Conservation (phyloP, 2,329 filamentous ascomycete genomes). For the Fusarium nurragi region DNA sequence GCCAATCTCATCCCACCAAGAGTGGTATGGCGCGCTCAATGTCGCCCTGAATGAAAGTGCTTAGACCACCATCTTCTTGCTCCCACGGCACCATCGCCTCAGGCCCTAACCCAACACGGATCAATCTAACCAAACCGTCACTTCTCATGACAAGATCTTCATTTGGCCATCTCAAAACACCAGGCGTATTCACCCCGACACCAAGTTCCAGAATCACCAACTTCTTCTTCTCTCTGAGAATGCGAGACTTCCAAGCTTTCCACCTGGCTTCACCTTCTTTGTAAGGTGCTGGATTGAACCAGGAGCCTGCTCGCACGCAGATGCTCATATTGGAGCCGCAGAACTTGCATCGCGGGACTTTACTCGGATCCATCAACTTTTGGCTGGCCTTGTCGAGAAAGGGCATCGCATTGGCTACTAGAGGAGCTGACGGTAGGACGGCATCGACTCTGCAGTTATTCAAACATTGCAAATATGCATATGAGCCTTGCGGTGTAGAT, state of each 20-base stretch:
- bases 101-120: slow-evolving; percentile 31
- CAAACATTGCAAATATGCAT: slow-evolving; percentile 28
- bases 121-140: slow-evolving; percentile 24
- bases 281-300: slow-evolving; percentile 36
- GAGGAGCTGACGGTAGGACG: slow-evolving; percentile 5
- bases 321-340: slow-evolving; percentile 38
- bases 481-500: slow-evolving; percentile 4
- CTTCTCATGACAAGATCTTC: slow-evolving; percentile 30
- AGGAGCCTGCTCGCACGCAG: slow-evolving; percentile 31
- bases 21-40: slow-evolving; percentile 6
- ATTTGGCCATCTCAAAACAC: slow-evolving; percentile 39
- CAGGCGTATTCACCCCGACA: slow-evolving; percentile 38
- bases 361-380: slow-evolving; percentile 16
- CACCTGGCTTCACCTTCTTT: slow-evolving; percentile 18
- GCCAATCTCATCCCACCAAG: background rate
- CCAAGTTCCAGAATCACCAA: slow-evolving; percentile 38
- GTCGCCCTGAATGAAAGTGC: slow-evolving; percentile 37
- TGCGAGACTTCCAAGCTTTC: slow-evolving; percentile 14
- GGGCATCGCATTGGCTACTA: slow-evolving; percentile 7
- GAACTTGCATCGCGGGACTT: slow-evolving; percentile 26
- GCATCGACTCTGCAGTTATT: slow-evolving; percentile 34
- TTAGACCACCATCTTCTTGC: slow-evolving; percentile 29
- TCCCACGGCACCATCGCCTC: slow-evolving; percentile 38
- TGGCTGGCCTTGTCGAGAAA: slow-evolving; percentile 27
- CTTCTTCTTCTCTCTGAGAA: slow-evolving; percentile 18